phyloP scores from a whole-genome alignment of 331 rosid genomes.

The Spiraea crenata region DNA sequence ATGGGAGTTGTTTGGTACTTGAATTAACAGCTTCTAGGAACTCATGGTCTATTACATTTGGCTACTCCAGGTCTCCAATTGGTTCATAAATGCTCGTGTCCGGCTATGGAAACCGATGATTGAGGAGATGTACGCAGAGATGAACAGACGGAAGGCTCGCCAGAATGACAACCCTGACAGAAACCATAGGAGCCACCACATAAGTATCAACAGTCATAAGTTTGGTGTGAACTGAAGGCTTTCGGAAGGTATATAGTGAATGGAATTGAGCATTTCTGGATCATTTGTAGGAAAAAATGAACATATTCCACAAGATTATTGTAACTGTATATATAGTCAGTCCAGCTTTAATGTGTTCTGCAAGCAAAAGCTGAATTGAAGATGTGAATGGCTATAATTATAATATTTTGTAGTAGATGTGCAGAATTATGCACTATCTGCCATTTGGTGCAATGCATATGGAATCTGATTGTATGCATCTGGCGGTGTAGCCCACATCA shows the following conservation, averaged over 20 bases:
- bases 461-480: too few species aligned
- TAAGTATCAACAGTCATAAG: conserved; percentile 34
- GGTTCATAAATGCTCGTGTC: conserved; percentile 95
- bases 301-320: conserved; percentile 22
- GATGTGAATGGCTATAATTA: not conserved
- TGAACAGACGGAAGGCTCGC: conserved; percentile 61
- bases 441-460: not conserved
- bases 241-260: conserved; percentile 16
- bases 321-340: conserved; percentile 15
- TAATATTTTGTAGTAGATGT: too few species aligned
- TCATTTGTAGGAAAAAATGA: conserved; percentile 4
- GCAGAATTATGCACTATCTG: not conserved
- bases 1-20: not conserved
- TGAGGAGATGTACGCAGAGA: conserved; percentile 92
- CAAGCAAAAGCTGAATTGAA: not conserved
- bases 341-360: not conserved
- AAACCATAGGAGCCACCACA: conserved; percentile 31
- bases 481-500: too few species aligned
- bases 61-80: conserved; percentile 68
- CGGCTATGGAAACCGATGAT: conserved; percentile 96
- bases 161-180: conserved; percentile 37
- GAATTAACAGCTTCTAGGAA: not conserved
- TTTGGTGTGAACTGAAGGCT: conserved; percentile 37
- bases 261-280: conserved; percentile 8
- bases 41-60: not conserved